A percentile compares a stretch with the other conserved stretches of the same genome.
These are phyloP conservation scores for Ocimum tenuiflorum DNA, from an alignment of 257 asterid genomes.

Conservation along the genomic window DNA sequence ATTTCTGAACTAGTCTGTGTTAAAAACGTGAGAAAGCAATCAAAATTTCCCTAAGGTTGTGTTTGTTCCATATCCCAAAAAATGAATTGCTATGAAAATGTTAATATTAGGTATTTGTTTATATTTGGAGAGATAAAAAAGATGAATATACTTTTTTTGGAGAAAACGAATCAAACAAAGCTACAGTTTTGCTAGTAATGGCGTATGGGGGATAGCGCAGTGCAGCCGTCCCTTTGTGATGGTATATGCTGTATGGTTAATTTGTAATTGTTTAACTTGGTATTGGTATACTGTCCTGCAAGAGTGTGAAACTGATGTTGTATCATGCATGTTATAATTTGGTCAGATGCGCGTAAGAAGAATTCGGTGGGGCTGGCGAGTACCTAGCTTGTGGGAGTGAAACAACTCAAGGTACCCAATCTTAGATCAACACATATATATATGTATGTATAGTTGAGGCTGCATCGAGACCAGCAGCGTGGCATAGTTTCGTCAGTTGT, in stretches of 20 bases:
- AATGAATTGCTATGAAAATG: too few relatives aligned
- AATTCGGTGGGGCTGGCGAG: constrained; percentile 71
- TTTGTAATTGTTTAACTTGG: background rate
- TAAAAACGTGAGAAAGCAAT: background rate
- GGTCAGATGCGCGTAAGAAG: constrained; percentile 61
- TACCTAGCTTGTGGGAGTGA: constrained; percentile 88
- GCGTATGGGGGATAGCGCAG: too few relatives aligned
- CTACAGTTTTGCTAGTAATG: too few relatives aligned
- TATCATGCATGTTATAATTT: background rate
- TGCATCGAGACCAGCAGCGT: constrained; percentile 67
- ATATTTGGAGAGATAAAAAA: too few relatives aligned
- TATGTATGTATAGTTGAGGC: constrained; percentile 28
- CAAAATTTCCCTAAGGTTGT: background rate
- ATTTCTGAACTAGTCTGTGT: background rate
- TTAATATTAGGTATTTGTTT: too few relatives aligned
- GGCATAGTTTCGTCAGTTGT: constrained; percentile 48
- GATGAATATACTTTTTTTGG: too few relatives aligned
- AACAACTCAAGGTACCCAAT: constrained; percentile 67
- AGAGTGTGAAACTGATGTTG: background rate
- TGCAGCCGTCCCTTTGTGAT: too few relatives aligned
- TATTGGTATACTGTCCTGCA: background rate
- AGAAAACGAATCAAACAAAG: too few relatives aligned
- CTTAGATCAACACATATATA: background rate
- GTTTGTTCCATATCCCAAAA: too few relatives aligned
- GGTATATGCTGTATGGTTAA: too few relatives aligned